Base-by-base conservation (phyloP, 495 filamentous ascomycete species). In the Peziza echinospora region DNA sequence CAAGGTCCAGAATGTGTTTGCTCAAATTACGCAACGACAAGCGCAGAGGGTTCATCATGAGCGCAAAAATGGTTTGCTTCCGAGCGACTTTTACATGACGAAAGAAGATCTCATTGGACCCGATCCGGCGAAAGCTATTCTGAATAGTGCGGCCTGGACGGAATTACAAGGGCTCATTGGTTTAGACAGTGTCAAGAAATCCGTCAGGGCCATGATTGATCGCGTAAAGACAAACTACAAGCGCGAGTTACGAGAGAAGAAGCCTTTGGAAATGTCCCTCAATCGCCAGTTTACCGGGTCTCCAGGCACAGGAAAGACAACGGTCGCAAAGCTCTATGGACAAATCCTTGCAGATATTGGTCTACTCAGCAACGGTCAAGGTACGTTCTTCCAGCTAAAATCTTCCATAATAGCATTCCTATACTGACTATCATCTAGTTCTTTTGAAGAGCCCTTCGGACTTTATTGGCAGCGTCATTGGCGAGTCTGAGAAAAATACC, bases 241-340 rank as follows among this genome's bases (percentile, higher is more conserved):
- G 13, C 56, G 72, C 10, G 73, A 77, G 46, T 50, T 76, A 4
- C 47, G 60, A 7, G 75, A 77, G 49, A 23, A 24, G 26, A 54
- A 70, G 42, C 59, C 64, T 1, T 41, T 65, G 1, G 59, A 75
- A 41, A 72, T 70, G 28, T 72, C 65, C 2, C 65, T 87, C 4
- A 84, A 85, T 55, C 63, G 67, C n/a, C 73, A 83, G 16, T 83
- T 84, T 44, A 58, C 80, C 2, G 80, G 80, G 1, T 68, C 65
- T 26, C 80, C 78, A 1, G 80, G 79, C 1, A 84, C 79, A 0
- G 80, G 82, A 0, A 87, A 85, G 53, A 85, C 81, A 0, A 71
- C 77, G 0, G 76, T 87, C 0, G 82, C 78, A 0, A 81, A 81
- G 57, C 56, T 85, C 2, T 87, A 80, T 52, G 78, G 76, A 0